These are phyloP conservation scores for Botryosphaeria dothidea DNA, from an alignment of 2,329 filamentous ascomycete species.

Conservation along the genomic window DNA sequence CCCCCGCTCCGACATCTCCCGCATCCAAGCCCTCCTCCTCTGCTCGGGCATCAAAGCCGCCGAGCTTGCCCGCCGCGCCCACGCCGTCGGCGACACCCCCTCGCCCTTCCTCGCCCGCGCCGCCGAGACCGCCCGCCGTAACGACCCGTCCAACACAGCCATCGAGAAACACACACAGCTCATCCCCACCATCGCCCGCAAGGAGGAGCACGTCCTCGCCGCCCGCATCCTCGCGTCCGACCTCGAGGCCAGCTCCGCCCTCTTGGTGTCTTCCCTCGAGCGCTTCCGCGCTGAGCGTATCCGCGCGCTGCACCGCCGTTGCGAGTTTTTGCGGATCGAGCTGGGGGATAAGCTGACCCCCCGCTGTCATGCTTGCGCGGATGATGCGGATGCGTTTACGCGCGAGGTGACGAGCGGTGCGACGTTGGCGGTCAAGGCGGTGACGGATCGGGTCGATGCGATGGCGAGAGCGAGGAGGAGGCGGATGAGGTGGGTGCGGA, in stretches of 20 bases:
- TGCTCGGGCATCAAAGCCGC: conserved; percentile 88
- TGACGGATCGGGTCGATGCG: conserved; percentile 71
- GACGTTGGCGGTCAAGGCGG: conserved; percentile 76
- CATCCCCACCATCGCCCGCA: conserved; percentile 49
- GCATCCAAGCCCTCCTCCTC: conserved; percentile 74
- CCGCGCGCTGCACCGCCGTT: conserved; percentile 45
- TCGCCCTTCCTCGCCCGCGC: conserved; percentile 40
- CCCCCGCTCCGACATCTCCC: conserved; percentile 70
- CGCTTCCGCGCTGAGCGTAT: conserved; percentile 50
- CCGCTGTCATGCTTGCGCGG: conserved; percentile 67
- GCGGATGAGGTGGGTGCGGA: conserved; percentile 70
- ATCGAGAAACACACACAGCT: conserved; percentile 24
- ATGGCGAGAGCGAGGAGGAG: conserved; percentile 71
- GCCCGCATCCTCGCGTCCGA: conserved; percentile 51
- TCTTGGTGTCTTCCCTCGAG: conserved; percentile 52
- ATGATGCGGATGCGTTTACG: conserved; percentile 77
- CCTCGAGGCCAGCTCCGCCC: conserved; percentile 47
- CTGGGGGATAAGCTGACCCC: conserved; percentile 55
- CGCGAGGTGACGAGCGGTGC: conserved; percentile 75
- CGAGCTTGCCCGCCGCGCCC: conserved; percentile 70
- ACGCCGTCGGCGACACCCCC: conserved; percentile 41
- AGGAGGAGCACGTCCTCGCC: conserved; percentile 57
- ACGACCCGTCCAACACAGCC: conserved; percentile 20
- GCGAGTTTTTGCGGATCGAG: conserved; percentile 46
- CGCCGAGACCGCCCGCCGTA: conserved; percentile 42